These are phyloP conservation scores for Phytopythium aichiense DNA, from an alignment of 352 stramenopile species.

Conservation along the genomic window DNA sequence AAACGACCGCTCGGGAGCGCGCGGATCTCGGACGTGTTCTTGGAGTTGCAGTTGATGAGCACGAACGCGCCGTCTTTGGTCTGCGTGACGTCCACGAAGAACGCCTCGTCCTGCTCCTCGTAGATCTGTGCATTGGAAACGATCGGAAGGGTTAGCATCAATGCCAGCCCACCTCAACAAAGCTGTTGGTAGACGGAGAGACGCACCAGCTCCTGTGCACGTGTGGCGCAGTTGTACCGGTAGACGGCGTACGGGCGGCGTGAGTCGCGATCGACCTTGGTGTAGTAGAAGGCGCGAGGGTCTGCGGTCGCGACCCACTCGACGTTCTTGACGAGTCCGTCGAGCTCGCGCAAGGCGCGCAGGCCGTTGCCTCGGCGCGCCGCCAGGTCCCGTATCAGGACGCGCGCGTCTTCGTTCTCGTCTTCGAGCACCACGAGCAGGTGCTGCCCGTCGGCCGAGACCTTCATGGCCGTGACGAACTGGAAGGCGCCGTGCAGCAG, in stretches of 20 bases:
- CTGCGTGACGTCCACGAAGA: conserved; percentile 82
- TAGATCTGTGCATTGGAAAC: conserved; percentile 39
- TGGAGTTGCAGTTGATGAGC: conserved; percentile 87
- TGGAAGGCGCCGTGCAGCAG: conserved; percentile 55
- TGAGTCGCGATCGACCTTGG: conserved; percentile 49
- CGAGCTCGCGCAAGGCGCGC: conserved; percentile 24
- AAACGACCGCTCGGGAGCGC: conserved; percentile 27
- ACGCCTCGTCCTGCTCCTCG: conserved; percentile 64
- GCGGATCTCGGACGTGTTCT: conserved; percentile 84
- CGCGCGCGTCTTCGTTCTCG: conserved; percentile 55
- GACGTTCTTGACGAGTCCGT: conserved; percentile 52
- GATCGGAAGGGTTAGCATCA: neutral
- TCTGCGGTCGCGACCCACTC: conserved; percentile 41
- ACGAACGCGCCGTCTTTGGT: conserved; percentile 81
- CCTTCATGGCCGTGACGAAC: conserved; percentile 72
- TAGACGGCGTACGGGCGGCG: conserved; percentile 62
- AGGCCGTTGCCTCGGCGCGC: conserved; percentile 6
- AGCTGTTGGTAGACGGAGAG: neutral
- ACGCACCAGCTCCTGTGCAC: conserved; percentile 49
- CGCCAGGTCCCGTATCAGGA: conserved; percentile 38
- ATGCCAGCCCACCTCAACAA: neutral
- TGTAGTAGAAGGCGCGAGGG: conserved; percentile 63
- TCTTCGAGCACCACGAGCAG: conserved; percentile 72
- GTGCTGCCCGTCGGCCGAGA: conserved; percentile 54
- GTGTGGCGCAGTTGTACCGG: conserved; percentile 46